Base-by-base conservation (phyloP, 1,284 basidiomycete genomes). In the Acaromyces ingoldii region DNA sequence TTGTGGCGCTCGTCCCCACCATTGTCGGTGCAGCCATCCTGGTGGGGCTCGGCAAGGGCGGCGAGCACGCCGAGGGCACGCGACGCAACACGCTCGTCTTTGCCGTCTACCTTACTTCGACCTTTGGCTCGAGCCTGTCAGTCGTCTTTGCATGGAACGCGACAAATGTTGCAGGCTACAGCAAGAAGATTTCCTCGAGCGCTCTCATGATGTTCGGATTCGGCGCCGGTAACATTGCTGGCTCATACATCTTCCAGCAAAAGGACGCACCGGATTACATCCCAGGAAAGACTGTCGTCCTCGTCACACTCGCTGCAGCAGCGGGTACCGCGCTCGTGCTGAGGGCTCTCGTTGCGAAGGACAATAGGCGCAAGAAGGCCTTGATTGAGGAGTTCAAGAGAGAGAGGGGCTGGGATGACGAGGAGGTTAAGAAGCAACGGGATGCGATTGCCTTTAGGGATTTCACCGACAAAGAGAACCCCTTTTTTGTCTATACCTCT, bases 91-190 rank as follows among this genome's bases (percentile, higher is more conserved):
- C 84, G 1, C 70, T 85, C 4, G 42, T 45, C 11, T 84, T 85
- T 50, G 84, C 83, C 82, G 67, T 78, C 6, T 84, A 84, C 60
- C 75, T 86, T n/a, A 78, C 81, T 30, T 78, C 79, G 60, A 37
- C 49, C 15, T 55, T 55, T 29, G 83, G 83, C 7, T 82, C 81
- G 42, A 80, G 83, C 0, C 72, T 85, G 2, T 80, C 83, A 0
- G 80, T 81, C 0, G 78, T 86, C 17, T 86, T 84, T 58, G 82
- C 83, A 0, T 85, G 84, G 63, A 84, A 84, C 50, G 83, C 83
- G 0, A 82, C 81, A 43, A 85, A 86, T 64, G 84, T 82, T 0
- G 80, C 80, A 37, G 84, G 84, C 2, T 81, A 83, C 49, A 85
- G 83, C 1, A 85, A 86, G 78, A 86, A 85, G 77, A 36, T 33